Percentiles rank a stretch among this genome's conserved stretches.
Conservation (phyloP, 768 basidiomycete species). For the Agaricus blazei region DNA sequence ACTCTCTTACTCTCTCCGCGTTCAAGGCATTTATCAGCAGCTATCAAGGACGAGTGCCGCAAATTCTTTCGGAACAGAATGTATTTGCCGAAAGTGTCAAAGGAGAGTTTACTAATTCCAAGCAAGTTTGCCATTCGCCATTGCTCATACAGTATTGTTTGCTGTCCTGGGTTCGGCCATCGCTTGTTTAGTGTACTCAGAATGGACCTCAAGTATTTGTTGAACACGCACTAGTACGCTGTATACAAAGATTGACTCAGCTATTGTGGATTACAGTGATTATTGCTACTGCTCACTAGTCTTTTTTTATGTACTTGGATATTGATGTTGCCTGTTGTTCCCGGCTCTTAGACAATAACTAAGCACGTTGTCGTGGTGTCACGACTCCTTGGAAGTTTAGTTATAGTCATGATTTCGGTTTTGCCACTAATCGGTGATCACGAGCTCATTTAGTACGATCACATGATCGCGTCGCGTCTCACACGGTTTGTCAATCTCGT, state of each 20-base stretch:
- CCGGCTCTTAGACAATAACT: too few species aligned
- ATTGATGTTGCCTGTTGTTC: too few species aligned
- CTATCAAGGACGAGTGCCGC: background rate
- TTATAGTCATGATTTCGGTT: too few species aligned
- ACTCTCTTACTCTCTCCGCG: constrained; percentile 2
- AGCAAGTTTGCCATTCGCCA: background rate
- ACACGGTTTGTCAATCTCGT: background rate
- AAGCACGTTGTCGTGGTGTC: too few species aligned
- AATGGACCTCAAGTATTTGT: background rate
- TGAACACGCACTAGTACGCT: too few species aligned
- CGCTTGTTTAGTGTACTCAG: background rate
- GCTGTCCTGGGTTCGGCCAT: background rate
- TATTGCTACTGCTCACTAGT: too few species aligned
- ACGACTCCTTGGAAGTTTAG: too few species aligned
- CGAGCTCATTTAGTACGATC: background rate
- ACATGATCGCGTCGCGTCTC: constrained; percentile 4
- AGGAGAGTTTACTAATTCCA: background rate
- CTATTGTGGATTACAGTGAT: too few species aligned
- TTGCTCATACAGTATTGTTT: background rate
- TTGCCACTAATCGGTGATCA: background rate
- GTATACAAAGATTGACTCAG: too few species aligned
- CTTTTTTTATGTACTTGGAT: too few species aligned
- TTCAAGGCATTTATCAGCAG: constrained; percentile 1
- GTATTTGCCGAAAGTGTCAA: background rate
- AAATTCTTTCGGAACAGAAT: background rate